phyloP scores from a whole-genome alignment of 805 yeast genomes.

The Cyberlindnera samutprakarnensis region DNA sequence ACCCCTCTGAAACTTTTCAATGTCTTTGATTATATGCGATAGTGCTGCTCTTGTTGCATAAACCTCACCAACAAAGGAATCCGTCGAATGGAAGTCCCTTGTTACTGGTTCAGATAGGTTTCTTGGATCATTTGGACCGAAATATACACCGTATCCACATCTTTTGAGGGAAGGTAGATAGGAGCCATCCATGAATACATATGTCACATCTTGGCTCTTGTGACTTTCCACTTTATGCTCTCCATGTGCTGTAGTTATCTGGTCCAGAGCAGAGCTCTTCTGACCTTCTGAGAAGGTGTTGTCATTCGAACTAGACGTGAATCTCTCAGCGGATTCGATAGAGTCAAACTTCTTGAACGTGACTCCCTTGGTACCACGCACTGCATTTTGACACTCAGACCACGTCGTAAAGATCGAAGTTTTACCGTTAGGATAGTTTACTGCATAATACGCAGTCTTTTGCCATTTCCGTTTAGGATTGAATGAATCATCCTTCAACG shows the following conservation, averaged over 20 bases:
- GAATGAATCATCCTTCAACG: neutral
- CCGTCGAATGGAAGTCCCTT: conserved; percentile 37
- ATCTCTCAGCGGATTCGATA: conserved; percentile 8
- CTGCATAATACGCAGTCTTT: conserved; percentile 39
- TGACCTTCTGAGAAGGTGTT: neutral
- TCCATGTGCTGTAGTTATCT: too few relatives aligned
- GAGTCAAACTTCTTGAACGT: conserved; percentile 36
- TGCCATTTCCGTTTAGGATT: neutral
- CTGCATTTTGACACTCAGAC: conserved; percentile 46
- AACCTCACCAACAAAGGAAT: conserved; percentile 80
- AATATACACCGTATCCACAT: conserved; percentile 76
- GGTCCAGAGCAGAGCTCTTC: neutral
- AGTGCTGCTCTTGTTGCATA: conserved; percentile 57
- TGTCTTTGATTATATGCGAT: conserved; percentile 27
- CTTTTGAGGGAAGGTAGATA: conserved; percentile 34
- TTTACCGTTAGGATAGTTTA: conserved; percentile 36
- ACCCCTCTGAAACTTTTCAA: conserved; percentile 16
- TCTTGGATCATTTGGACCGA: conserved; percentile 45
- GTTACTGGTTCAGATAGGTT: conserved; percentile 49
- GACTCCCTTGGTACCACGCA: conserved; percentile 33
- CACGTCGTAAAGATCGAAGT: conserved; percentile 56
- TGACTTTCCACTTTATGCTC: conserved; percentile 5
- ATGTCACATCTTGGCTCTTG: neutral
- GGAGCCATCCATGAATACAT: conserved; percentile 76
- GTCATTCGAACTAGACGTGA: conserved; percentile 3